Base-by-base conservation (phyloP, 495 filamentous ascomycete genomes). In the Tuber melanosporum region DNA sequence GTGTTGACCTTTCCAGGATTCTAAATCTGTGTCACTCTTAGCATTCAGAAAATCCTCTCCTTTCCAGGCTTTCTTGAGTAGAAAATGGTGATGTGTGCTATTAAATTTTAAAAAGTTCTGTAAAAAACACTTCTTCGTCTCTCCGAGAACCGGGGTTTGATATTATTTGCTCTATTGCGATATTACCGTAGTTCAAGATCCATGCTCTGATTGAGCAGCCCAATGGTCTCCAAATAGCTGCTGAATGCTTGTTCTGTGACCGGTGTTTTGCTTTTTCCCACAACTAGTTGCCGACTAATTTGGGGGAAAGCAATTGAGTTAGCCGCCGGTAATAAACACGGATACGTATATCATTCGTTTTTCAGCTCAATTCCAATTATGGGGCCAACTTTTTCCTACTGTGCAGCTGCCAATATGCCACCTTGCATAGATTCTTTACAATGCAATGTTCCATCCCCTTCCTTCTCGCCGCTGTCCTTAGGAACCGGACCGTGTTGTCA, bases 381-480 rank as follows among this genome's bases (percentile, higher is more conserved):
- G 42, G 39, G 36, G 75, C 73, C 19, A 71, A 83, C 82, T 62
- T 83, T 76, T 47, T 86, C 82, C 71, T 83, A 83, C 72, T 82
- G 84, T 75, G 83, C 73, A 43, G 83, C 77, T 86, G 86, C 90
- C 90, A 91, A 73, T 87, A 91, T 77, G 87, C 85, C 36, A 90
- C 87, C 66, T 89, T 82, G 52, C 93, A 81, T 74, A 98, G 81
- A 79, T 91, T 97, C 84, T 90, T 93, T 73, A 97, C 73, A 72
- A 99, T 90, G 74, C 85, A 87, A 83, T 97, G 93, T 86, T 98
- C 95, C 32, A 95, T 76, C 0, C 94, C 93, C 41, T 85, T 87
- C 76, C 87, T 83, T 70, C 86, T 84, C 14, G 91, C 87, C 10
- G 95, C 95, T 43, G 88, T 87, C 49, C 89, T 85, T 9, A 98